Percentiles rank a stretch among this genome's conserved stretches.
These are phyloP conservation scores for Silene noctiflora DNA, from an alignment of 179 eudicot genomes.

Conservation along the genomic window DNA sequence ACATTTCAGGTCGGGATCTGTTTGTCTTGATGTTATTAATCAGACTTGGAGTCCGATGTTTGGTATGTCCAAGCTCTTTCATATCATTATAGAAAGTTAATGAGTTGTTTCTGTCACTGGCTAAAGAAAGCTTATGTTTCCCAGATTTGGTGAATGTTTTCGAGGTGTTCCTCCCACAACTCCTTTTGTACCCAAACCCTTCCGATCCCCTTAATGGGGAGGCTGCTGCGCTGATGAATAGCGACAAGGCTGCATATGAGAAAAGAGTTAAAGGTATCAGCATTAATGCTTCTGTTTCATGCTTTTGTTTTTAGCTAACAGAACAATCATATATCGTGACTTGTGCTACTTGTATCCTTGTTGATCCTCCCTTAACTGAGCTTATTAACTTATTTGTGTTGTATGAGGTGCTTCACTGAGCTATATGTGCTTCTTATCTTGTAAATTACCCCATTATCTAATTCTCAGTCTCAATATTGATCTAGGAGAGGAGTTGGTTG, in stretches of 20 bases:
- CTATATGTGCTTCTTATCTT: background rate
- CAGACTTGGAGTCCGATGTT: constrained; percentile 82
- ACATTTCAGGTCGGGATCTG: constrained; percentile 62
- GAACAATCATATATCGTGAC: no score
- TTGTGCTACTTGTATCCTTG: no score
- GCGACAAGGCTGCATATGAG: constrained; percentile 55
- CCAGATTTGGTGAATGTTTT: constrained; percentile 65
- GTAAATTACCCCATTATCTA: no score
- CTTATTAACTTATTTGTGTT: background rate
- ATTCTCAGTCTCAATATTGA: no score
- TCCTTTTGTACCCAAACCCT: constrained; percentile 69
- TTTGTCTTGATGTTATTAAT: constrained; percentile 69
- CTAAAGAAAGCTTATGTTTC: constrained; percentile 15
- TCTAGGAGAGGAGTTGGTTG: no score
- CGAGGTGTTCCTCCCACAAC: constrained; percentile 75
- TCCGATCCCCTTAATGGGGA: constrained; percentile 70
- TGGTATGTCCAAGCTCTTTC: constrained; percentile 33
- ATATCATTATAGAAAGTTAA: constrained; percentile 4
- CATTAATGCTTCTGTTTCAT: background rate
- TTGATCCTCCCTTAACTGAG: no score
- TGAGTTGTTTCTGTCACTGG: constrained; percentile 10
- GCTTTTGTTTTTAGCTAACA: background rate
- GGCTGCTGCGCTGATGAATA: constrained; percentile 73
- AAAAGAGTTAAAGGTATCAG: constrained; percentile 57
- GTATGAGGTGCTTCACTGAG: background rate